phyloP scores from a whole-genome alignment of 495 filamentous ascomycete species.

The Penicillium nucicola region DNA sequence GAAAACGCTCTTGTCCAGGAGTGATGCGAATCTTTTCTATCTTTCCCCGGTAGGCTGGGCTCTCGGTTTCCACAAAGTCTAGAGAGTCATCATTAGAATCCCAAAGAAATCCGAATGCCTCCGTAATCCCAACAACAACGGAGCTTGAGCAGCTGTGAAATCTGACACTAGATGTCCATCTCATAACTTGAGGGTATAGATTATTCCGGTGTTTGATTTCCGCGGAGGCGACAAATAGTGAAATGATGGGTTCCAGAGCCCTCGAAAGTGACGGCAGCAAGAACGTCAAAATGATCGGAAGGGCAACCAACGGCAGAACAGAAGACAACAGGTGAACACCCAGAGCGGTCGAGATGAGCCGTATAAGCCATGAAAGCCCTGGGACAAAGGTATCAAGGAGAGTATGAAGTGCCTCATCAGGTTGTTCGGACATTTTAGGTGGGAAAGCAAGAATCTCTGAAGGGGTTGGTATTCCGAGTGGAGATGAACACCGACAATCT shows the following conservation, averaged over 20 bases:
- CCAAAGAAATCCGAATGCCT: conserved; percentile 1
- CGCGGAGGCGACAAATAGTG: neutral
- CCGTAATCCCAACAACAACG: neutral
- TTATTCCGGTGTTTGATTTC: conserved; percentile 1
- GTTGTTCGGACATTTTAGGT: neutral
- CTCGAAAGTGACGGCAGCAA: neutral
- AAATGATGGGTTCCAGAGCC: neutral
- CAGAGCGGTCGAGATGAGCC: neutral
- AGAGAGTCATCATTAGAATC: neutral
- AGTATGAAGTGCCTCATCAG: neutral
- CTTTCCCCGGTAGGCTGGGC: no score
- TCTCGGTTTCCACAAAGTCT: neutral
- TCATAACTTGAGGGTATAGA: conserved; percentile 1
- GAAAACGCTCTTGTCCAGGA: no score
- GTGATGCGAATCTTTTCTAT: no score
- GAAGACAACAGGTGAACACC: neutral
- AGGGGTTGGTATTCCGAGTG: neutral
- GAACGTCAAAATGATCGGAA: neutral
- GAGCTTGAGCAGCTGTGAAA: neutral
- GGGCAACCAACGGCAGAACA: neutral
- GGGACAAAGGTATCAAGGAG: conserved; percentile 1
- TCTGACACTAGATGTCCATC: neutral
- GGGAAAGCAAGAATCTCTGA: neutral
- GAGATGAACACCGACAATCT: neutral
- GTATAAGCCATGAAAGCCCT: neutral